Base-by-base conservation (phyloP, 495 filamentous ascomycete species). In the Penicillium soppii region DNA sequence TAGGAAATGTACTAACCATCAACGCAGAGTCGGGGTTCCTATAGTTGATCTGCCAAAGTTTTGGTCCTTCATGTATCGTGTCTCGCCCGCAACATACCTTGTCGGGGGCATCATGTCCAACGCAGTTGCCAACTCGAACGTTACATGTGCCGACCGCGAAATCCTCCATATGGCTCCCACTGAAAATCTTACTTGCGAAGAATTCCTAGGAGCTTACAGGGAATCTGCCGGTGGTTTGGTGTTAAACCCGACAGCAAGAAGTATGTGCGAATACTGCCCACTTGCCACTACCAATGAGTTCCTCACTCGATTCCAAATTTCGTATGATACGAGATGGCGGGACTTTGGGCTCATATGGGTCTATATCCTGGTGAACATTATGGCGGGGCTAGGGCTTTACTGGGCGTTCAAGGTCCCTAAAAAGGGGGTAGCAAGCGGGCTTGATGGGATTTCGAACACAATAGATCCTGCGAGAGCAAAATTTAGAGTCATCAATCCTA, bases 1-100 rank as follows among this genome's bases (percentile, higher is more conserved):
- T 5, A 35, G n/a, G n/a, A 69, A 38, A 56, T 83, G 61, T 70
- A 82, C 56, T 74, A 79, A 37, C 72, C 68, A 33, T 80, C 77
- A 26, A 78, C 79, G 61, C 75, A 76, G 78, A 43, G 67, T 76
- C 15, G 61, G 74, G 8, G 66, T 67, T 6, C 65, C 71, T 5
- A 67, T 69, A 33, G 47, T 49, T 3, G 60, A 54, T 10, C 54
- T 75, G 6, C 62, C 63, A n/a, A 41, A 50, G n/a, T 87, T 73
- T 57, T 76, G 74, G 73, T 53, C 49, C 44, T 74, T 71, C 68
- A 75, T 74, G 71, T 73, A 73, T 54, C 65, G 57, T 36, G 37
- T 69, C 30, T 60, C 59, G 5, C 72, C 72, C 1, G 67, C 71
- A 33, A 78, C 75, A 3, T 84, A 80, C 44, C 59, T 78, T 3